Percentiles rank a stretch among this genome's conserved stretches.
These are phyloP conservation scores for Candida insectalens DNA, from an alignment of 805 yeast species.

Conservation along the genomic window DNA sequence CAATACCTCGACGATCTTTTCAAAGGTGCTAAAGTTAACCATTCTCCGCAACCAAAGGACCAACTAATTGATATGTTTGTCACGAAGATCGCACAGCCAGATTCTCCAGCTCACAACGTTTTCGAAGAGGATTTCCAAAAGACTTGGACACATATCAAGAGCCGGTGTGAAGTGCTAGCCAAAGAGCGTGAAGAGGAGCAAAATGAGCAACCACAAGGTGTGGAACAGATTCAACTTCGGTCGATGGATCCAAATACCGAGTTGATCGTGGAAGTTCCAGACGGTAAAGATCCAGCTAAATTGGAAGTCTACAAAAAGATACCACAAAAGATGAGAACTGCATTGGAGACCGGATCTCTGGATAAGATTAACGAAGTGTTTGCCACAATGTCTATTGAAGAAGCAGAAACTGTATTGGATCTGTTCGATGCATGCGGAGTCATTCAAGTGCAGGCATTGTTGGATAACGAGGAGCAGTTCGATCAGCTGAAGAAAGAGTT, in stretches of 20 bases:
- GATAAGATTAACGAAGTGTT: conserved; percentile 80
- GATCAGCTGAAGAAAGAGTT: conserved; percentile 37
- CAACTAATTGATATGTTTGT: conserved; percentile 56
- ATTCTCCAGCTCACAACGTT: conserved; percentile 57
- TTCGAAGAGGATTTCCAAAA: conserved; percentile 64
- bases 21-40: conserved; percentile 16
- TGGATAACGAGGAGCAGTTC: conserved; percentile 68
- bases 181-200: conserved; percentile 33
- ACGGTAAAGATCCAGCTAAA: conserved; percentile 23
- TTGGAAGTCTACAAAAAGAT: conserved; percentile 39
- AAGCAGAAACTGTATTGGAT: conserved; percentile 72
- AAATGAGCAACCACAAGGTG: conserved; percentile 35
- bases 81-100: conserved; percentile 39
- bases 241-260: conserved; percentile 79
- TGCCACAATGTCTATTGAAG: conserved; percentile 58
- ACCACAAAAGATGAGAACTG: conserved; percentile 58
- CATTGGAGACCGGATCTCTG: conserved; percentile 59
- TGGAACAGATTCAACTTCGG: conserved; percentile 77
- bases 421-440: conserved; percentile 73
- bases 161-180: conserved; percentile 60
- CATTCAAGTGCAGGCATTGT: conserved; percentile 67
- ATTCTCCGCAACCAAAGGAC: conserved; percentile 17
- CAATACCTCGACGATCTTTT: conserved; percentile 42
- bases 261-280: conserved; percentile 64
- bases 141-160: conserved; percentile 66